Conservation (phyloP, 2,329 filamentous ascomycete genomes). For the Pestalotiopsis sp. region DNA sequence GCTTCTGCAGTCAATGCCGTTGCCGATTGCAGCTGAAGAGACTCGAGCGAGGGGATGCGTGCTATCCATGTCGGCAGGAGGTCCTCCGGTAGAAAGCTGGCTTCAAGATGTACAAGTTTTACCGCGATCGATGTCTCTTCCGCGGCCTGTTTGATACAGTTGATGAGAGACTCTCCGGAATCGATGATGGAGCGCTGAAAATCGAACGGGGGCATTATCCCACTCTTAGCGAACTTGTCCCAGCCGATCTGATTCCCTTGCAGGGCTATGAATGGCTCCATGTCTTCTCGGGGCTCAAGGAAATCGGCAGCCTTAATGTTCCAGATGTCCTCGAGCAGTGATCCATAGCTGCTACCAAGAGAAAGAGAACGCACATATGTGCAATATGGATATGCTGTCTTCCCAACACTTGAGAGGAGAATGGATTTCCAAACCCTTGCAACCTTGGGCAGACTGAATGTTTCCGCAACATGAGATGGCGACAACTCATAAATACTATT, state of each 20-base stretch:
- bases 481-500: conserved; percentile 50
- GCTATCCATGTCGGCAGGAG: conserved; percentile 62
- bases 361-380: conserved; percentile 68
- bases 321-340: conserved; percentile 58
- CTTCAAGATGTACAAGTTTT: conserved; percentile 61
- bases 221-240: conserved; percentile 23
- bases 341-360: conserved; percentile 63
- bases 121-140: conserved; percentile 46
- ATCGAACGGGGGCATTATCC: conserved; percentile 30
- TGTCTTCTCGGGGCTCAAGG: conserved; percentile 38
- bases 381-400: conserved; percentile 70
- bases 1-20: conserved; percentile 58
- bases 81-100: conserved; percentile 49
- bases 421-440: conserved; percentile 70
- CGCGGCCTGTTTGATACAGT: conserved; percentile 45
- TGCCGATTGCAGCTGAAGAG: conserved; percentile 64
- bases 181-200: conserved; percentile 41
- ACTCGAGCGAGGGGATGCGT: conserved; percentile 58
- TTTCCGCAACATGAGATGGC: conserved; percentile 45
- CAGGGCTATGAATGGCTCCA: conserved; percentile 37
- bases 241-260: conserved; percentile 14
- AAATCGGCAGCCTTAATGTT: conserved; percentile 33
- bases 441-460: conserved; percentile 50
- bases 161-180: conserved; percentile 60
- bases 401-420: conserved; percentile 64